These are phyloP conservation scores for Ceratobasidium theobromae DNA, from an alignment of 1,284 basidiomycete species.

Conservation along the genomic window DNA sequence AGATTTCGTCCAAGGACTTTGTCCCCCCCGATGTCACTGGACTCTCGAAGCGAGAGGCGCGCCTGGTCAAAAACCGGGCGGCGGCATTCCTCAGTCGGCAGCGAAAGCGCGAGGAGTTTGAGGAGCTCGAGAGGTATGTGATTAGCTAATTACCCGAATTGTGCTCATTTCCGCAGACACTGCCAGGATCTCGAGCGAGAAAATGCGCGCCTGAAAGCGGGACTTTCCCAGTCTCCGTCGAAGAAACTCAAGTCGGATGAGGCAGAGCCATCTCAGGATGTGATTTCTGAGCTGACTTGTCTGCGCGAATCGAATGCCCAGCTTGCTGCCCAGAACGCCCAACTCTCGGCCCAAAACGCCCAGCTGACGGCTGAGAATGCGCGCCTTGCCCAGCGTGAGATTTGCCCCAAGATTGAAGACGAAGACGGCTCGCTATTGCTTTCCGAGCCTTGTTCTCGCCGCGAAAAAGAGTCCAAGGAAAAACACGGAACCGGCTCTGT, in stretches of 20 bases:
- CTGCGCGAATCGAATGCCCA: constrained; percentile 35
- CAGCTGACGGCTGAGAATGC: constrained; percentile 79
- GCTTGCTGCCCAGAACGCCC: constrained; percentile 39
- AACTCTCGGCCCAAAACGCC: constrained; percentile 49
- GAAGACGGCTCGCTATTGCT: constrained; percentile 14
- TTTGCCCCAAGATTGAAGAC: constrained; percentile 35
- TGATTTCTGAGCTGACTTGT: not conserved
- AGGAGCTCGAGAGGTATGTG: constrained; percentile 81
- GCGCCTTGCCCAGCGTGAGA: constrained; percentile 47
- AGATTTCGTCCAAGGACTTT: constrained; percentile 75
- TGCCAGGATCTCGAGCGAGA: constrained; percentile 29
- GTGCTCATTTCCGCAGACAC: constrained; percentile 22
- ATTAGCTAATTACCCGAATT: constrained; percentile 38
- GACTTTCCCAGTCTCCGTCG: constrained; percentile 2
- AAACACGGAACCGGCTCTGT: constrained; percentile 18
- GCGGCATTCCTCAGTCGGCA: constrained; percentile 88
- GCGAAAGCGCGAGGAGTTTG: constrained; percentile 89
- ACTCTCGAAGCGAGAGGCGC: constrained; percentile 84
- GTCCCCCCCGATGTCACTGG: constrained; percentile 85
- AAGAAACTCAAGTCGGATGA: constrained; percentile 35
- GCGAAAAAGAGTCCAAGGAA: constrained; percentile 21
- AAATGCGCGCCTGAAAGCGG: constrained; percentile 28
- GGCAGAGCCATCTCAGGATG: constrained; percentile 8
- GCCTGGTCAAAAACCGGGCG: constrained; percentile 87
- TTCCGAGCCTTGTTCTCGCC: not conserved